These are phyloP conservation scores for Mycena chlorophos DNA, from an alignment of 768 basidiomycete genomes.

Conservation along the genomic window DNA sequence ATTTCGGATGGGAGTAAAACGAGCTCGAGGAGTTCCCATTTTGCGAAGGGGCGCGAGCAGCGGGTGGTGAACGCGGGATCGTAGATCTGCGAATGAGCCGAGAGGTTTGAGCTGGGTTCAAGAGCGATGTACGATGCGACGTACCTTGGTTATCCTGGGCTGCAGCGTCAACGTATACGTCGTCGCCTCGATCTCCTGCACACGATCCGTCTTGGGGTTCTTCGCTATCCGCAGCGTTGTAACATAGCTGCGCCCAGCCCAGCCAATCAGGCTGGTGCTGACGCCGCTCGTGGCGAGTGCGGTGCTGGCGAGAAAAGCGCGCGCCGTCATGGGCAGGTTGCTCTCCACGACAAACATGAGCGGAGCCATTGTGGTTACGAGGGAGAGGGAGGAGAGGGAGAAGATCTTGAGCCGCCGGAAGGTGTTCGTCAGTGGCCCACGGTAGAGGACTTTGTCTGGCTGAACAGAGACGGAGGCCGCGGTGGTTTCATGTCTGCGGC, in stretches of 20 bases:
- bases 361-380: slow-evolving; percentile 69
- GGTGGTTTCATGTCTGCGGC: slow-evolving; percentile 8
- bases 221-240: slow-evolving; percentile 55
- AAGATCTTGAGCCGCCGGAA: slow-evolving; percentile 82
- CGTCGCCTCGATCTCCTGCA: slow-evolving; percentile 66
- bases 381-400: slow-evolving; percentile 73
- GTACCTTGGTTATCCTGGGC: slow-evolving; percentile 62
- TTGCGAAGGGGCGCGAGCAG: slow-evolving; percentile 70
- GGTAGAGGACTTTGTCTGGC: slow-evolving; percentile 47
- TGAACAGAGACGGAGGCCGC: slow-evolving; percentile 9
- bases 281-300: slow-evolving; percentile 72
- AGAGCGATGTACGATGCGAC: slow-evolving; percentile 9
- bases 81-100: slow-evolving; percentile 46
- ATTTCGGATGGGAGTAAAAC: slow-evolving; percentile 50
- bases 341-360: slow-evolving; percentile 84
- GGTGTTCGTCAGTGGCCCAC: slow-evolving; percentile 69
- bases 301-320: slow-evolving; percentile 63
- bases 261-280: slow-evolving; percentile 72
- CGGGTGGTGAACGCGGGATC: slow-evolving; percentile 71
- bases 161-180: slow-evolving; percentile 63
- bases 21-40: slow-evolving; percentile 70
- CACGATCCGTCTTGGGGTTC: slow-evolving; percentile 41
- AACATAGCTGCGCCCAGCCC: slow-evolving; percentile 77
- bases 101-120: not conserved
- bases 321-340: slow-evolving; percentile 66